Conservation (phyloP, 176 grass and related monocot genomes). For the Poa annua region DNA sequence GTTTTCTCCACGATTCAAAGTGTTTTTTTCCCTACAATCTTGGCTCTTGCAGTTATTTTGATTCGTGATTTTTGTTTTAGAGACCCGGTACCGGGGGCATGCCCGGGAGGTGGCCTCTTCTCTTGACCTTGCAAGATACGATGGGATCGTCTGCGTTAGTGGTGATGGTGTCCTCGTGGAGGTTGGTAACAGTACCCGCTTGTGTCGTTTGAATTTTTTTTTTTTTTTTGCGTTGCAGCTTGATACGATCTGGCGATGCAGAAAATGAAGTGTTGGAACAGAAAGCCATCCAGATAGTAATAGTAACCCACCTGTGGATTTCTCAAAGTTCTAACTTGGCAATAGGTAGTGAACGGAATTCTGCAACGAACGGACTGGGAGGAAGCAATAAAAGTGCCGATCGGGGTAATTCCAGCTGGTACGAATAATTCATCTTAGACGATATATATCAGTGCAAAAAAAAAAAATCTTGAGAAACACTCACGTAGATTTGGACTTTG, state of each 20-base stretch:
- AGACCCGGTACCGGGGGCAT: conserved; percentile 64
- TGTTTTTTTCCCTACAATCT: neutral
- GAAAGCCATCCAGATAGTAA: neutral
- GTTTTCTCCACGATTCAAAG: neutral
- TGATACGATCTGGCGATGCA: neutral
- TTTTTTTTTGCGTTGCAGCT: no score
- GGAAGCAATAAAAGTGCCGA: conserved; percentile 65
- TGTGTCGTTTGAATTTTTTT: no score
- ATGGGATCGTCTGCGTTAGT: conserved; percentile 82
- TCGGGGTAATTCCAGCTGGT: conserved; percentile 84
- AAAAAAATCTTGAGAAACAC: conserved; percentile 7
- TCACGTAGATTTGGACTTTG: neutral
- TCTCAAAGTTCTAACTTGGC: neutral
- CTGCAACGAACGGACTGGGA: conserved; percentile 80
- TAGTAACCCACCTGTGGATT: neutral
- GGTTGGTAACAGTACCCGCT: conserved; percentile 42
- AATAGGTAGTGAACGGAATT: conserved; percentile 71
- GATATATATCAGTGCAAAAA: neutral
- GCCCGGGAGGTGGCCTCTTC: conserved; percentile 68
- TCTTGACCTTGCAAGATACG: conserved; percentile 58
- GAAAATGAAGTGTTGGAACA: neutral
- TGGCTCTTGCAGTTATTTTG: neutral
- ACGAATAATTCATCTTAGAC: neutral
- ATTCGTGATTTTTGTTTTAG: conserved; percentile 43
- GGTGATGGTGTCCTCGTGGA: conserved; percentile 82